Evolutionary conservation across 2,329 filamentous ascomycete species (phyloP).

Genomic region (Truncatella angustata): DNA sequence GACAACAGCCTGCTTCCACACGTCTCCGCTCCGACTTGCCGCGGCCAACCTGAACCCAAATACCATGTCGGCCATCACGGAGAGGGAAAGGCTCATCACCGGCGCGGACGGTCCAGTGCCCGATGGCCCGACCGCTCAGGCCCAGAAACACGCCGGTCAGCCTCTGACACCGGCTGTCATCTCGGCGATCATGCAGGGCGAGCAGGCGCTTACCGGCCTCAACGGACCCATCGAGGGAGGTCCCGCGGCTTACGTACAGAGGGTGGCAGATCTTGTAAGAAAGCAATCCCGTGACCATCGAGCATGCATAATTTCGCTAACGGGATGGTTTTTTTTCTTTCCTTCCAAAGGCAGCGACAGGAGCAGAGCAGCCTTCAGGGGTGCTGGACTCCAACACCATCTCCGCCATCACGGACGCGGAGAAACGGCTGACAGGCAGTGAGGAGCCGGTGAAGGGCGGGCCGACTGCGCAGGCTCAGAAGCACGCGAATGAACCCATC

Average conservation of each 20-base stretch:
- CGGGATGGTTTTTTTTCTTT: not conserved
- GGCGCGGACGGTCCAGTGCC: slow-evolving; percentile 30
- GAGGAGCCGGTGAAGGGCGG: slow-evolving; percentile 32
- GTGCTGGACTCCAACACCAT: slow-evolving; percentile 29
- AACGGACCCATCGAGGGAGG: slow-evolving; percentile 28
- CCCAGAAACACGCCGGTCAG: slow-evolving; percentile 33
- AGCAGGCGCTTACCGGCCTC: slow-evolving; percentile 33
- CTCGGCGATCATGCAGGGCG: slow-evolving; percentile 37
- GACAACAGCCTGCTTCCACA: not conserved
- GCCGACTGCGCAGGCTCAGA: slow-evolving; percentile 39
- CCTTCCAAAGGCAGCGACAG: not conserved
- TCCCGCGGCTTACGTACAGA: slow-evolving; percentile 34
- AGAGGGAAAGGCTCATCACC: slow-evolving; percentile 37
- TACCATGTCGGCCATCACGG: slow-evolving; percentile 38
- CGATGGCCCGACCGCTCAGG: slow-evolving; percentile 37
- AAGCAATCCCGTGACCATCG: slow-evolving; percentile 6
- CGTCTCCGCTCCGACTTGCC: not conserved
- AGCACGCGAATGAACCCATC: slow-evolving; percentile 32
- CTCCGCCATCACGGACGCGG: slow-evolving; percentile 36
- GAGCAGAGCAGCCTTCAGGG: slow-evolving; percentile 15
- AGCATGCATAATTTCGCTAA: too few species aligned
- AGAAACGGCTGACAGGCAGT: slow-evolving; percentile 35
- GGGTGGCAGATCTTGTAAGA: slow-evolving; percentile 12
- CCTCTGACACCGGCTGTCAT: slow-evolving; percentile 29
- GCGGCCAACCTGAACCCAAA: slow-evolving; percentile 18